These are phyloP conservation scores for Fraxinus paxiana DNA, from an alignment of 305 asterid species.

Conservation along the genomic window DNA sequence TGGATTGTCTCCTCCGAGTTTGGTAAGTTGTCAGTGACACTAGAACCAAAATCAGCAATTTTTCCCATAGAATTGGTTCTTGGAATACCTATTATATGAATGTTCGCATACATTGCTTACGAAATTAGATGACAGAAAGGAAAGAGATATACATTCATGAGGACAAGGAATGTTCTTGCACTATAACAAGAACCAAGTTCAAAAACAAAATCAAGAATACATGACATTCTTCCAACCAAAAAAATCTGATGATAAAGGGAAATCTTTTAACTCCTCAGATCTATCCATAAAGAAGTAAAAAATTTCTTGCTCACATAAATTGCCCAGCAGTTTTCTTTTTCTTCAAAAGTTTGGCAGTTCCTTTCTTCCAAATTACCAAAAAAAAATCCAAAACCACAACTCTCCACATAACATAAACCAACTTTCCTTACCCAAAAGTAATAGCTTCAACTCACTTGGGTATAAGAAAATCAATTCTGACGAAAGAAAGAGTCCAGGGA, in stretches of 20 bases:
- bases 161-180: not conserved
- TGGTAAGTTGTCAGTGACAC: slow-evolving; percentile 56
- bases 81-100: slow-evolving; percentile 57
- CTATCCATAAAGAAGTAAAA: not conserved
- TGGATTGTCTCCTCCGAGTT: slow-evolving; percentile 83
- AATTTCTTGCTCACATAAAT: not conserved
- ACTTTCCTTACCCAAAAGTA: not conserved
- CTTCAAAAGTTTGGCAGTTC: not conserved
- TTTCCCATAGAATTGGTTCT: slow-evolving; percentile 78
- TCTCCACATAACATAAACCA: not conserved
- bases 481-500: not conserved
- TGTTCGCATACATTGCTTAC: slow-evolving; percentile 20
- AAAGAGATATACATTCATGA: slow-evolving; percentile 6
- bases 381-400: not conserved
- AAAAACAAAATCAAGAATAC: not conserved
- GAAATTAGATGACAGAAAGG: slow-evolving; percentile 21
- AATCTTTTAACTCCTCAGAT: not conserved
- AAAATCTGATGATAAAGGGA: not conserved
- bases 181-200: slow-evolving; percentile 5
- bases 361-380: not conserved
- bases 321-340: not conserved
- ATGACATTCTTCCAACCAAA: not conserved
- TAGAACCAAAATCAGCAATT: slow-evolving; percentile 63
- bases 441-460: not conserved
- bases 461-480: not conserved